These are phyloP conservation scores for Kentomonas sorsogonicus DNA, from an alignment of 208 protist species.

Conservation along the genomic window DNA sequence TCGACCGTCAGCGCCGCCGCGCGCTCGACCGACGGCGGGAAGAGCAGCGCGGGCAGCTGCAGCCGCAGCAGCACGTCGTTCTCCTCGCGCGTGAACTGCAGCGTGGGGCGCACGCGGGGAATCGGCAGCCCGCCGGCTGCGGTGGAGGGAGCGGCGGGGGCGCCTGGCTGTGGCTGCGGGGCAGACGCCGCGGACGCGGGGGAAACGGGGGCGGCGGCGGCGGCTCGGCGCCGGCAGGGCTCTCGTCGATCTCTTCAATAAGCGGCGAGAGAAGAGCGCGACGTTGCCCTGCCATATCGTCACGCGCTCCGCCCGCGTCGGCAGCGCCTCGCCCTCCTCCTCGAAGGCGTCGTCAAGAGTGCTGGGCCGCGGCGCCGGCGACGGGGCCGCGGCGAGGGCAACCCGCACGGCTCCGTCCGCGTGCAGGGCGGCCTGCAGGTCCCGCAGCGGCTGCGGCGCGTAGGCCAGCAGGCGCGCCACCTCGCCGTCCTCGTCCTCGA, in stretches of 20 bases:
- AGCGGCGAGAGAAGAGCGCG: conserved; percentile 61
- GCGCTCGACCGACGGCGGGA: conserved; percentile 28
- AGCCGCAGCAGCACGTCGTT: conserved; percentile 36
- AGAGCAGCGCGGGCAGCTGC: conserved; percentile 43
- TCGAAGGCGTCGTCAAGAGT: conserved; percentile 24
- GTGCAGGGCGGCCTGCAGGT: conserved; percentile 43
- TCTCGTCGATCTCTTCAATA: conserved; percentile 40
- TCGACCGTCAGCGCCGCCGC: conserved; percentile 77
- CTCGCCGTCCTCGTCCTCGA: conserved; percentile 71
- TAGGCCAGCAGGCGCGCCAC: conserved; percentile 56
- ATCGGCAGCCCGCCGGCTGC: conserved; percentile 35
- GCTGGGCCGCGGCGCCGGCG: not conserved
- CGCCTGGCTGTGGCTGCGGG: not conserved
- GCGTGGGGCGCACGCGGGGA: conserved; percentile 30
- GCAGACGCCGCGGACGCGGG: not conserved
- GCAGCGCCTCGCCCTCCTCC: conserved; percentile 48
- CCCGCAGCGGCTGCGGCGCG: conserved; percentile 50
- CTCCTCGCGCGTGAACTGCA: conserved; percentile 55
- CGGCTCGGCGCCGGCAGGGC: not conserved
- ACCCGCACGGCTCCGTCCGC: conserved; percentile 16
- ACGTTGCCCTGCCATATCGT: conserved; percentile 79
- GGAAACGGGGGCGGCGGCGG: not conserved
- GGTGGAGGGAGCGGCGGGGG: conserved; percentile 2
- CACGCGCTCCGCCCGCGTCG: conserved; percentile 19
- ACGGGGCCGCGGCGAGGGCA: conserved; percentile 8